These are phyloP conservation scores for Physcomitrellopsis africana DNA, from an alignment of 225 moss, liverwort and hornwort genomes.

Conservation along the genomic window DNA sequence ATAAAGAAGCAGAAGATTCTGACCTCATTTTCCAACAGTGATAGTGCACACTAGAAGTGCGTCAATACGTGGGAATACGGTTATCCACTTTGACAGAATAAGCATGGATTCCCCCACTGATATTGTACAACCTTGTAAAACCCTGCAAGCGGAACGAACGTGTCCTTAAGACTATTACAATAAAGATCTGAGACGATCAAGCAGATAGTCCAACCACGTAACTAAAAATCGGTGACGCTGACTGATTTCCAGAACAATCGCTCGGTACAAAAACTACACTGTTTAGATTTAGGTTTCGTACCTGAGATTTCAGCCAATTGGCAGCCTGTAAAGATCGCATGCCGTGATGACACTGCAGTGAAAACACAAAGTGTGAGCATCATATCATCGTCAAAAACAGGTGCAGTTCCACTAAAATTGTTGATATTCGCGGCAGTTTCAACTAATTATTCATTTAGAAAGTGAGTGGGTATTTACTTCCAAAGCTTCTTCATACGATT, in stretches of 20 bases:
- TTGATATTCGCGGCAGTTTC: constrained; percentile 5
- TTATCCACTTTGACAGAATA: constrained; percentile 81
- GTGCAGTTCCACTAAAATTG: constrained; percentile 14
- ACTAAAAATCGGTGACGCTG: constrained; percentile 12
- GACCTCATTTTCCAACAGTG: constrained; percentile 16
- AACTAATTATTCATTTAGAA: neutral
- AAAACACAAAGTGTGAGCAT: constrained; percentile 24
- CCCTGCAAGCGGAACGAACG: constrained; percentile 61
- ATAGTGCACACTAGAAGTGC: constrained; percentile 21
- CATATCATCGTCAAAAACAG: constrained; percentile 7
- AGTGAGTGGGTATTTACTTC: neutral
- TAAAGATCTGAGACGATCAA: neutral
- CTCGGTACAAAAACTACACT: constrained; percentile 9
- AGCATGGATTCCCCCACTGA: constrained; percentile 93
- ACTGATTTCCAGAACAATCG: constrained; percentile 10
- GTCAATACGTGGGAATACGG: constrained; percentile 82
- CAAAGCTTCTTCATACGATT: constrained; percentile 16
- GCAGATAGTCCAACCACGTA: constrained; percentile 10
- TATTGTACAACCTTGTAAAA: constrained; percentile 76
- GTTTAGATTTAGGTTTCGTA: constrained; percentile 31
- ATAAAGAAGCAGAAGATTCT: constrained; percentile 16
- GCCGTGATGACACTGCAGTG: constrained; percentile 83
- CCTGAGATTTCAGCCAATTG: constrained; percentile 96
- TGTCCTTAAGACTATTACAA: neutral
- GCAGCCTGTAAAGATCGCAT: constrained; percentile 96